A percentile compares a stretch with the other conserved stretches of the same genome.
Evolutionary conservation across 352 stramenopile species (phyloP).

Genomic region (Globisporangium abappressorium): DNA sequence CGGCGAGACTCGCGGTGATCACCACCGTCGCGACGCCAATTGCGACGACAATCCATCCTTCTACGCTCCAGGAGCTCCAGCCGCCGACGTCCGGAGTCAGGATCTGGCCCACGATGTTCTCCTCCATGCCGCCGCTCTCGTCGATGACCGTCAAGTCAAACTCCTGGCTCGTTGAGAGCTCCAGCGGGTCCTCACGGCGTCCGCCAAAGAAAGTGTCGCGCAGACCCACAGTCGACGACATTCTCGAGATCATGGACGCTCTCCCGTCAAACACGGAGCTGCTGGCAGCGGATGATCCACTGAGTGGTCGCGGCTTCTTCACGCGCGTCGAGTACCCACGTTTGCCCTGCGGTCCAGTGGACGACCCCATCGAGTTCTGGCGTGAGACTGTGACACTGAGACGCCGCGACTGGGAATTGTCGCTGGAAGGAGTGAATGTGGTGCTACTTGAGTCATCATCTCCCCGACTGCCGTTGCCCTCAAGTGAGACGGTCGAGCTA

Average conservation of each 20-base stretch:
- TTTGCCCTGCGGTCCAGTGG: background rate
- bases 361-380: constrained; percentile 15
- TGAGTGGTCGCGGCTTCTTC: constrained; percentile 28
- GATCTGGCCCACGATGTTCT: constrained; percentile 53
- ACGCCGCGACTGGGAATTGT: background rate
- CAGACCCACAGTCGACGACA: constrained; percentile 37
- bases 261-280: constrained; percentile 31
- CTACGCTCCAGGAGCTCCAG: constrained; percentile 41
- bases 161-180: constrained; percentile 63
- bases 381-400: constrained; percentile 14
- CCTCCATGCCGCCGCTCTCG: constrained; percentile 58
- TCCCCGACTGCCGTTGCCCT: background rate
- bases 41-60: constrained; percentile 40
- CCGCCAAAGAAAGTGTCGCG: constrained; percentile 68
- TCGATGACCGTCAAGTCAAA: constrained; percentile 79
- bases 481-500: background rate
- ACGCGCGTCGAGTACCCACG: constrained; percentile 21
- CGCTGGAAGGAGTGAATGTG: background rate
- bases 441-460: background rate
- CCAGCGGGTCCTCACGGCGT: constrained; percentile 40
- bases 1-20: constrained; percentile 33
- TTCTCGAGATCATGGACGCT: constrained; percentile 35
- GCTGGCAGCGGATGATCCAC: constrained; percentile 29
- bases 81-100: constrained; percentile 42
- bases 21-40: constrained; percentile 45